These are phyloP conservation scores for Dictyostelium gargantuum DNA, from an alignment of 208 protist species.

Conservation along the genomic window DNA sequence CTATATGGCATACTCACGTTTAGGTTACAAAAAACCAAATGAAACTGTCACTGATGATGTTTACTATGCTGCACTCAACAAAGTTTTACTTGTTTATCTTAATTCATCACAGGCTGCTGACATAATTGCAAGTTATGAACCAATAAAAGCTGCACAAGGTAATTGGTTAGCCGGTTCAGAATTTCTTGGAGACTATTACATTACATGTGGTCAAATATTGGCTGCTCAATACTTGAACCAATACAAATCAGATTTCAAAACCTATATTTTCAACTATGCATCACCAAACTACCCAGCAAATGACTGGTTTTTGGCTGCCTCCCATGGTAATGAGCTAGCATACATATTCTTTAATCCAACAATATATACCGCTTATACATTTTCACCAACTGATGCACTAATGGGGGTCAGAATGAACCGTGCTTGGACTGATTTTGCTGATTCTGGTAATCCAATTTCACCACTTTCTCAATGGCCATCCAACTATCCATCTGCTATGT, in stretches of 20 bases:
- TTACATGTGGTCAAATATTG: constrained; percentile 35
- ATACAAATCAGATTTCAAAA: neutral
- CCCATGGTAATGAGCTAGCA: constrained; percentile 61
- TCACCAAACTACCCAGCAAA: constrained; percentile 12
- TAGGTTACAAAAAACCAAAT: constrained; percentile 15
- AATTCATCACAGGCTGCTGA: neutral
- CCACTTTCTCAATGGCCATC: neutral
- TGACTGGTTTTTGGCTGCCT: neutral
- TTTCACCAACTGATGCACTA: neutral
- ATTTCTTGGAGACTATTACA: constrained; percentile 66
- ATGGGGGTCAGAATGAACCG: constrained; percentile 27
- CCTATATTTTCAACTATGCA: constrained; percentile 48
- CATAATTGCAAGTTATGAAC: neutral
- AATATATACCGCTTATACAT: constrained; percentile 22
- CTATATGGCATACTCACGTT: constrained; percentile 41
- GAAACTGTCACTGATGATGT: neutral
- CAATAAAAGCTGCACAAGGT: neutral
- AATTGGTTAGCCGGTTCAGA: constrained; percentile 58
- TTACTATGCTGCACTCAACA: neutral
- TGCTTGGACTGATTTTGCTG: constrained; percentile 55
- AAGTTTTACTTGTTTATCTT: neutral
- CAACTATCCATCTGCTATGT: constrained; percentile 7
- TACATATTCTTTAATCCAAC: constrained; percentile 32
- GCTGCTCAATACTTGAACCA: constrained; percentile 6
- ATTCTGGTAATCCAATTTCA: constrained; percentile 17